These are phyloP conservation scores for Peronospora belbahrii DNA, from an alignment of 352 stramenopile species.

Conservation along the genomic window DNA sequence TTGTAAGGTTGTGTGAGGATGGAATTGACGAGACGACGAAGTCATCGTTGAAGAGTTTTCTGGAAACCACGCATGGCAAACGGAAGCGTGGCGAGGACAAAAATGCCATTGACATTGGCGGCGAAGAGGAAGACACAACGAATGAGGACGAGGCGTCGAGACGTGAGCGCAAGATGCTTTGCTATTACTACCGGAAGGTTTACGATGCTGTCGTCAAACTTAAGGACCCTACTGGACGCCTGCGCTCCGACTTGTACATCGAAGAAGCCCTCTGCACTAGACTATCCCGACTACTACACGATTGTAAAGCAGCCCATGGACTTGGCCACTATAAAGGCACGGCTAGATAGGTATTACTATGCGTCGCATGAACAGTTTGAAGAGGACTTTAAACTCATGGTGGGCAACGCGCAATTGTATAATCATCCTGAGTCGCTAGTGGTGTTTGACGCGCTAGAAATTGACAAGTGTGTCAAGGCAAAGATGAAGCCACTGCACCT, in stretches of 20 bases:
- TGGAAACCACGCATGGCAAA: constrained; percentile 14
- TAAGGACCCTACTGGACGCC: constrained; percentile 52
- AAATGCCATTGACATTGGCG: constrained; percentile 10
- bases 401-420: constrained; percentile 83
- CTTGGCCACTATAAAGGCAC: constrained; percentile 77
- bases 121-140: constrained; percentile 26
- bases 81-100: constrained; percentile 32
- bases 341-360: constrained; percentile 67
- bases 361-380: constrained; percentile 57
- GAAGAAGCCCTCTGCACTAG: constrained; percentile 68
- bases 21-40: constrained; percentile 45
- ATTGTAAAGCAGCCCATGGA: constrained; percentile 86
- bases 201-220: constrained; percentile 80
- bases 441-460: constrained; percentile 74
- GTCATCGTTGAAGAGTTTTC: constrained; percentile 14
- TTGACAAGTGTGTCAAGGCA: constrained; percentile 75
- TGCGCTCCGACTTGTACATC: constrained; percentile 67
- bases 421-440: constrained; percentile 82
- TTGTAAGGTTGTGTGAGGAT: constrained; percentile 85
- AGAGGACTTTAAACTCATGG: constrained; percentile 78
- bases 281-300: constrained; percentile 88
- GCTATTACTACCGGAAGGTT: constrained; percentile 80
- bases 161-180: constrained; percentile 54
- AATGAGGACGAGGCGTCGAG: constrained; percentile 42
- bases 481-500: constrained; percentile 65